A percentile compares a stretch with the other conserved stretches of the same genome.
phyloP scores from a whole-genome alignment of 345 rosid genomes.

The Xanthoceras sorbifolium region DNA sequence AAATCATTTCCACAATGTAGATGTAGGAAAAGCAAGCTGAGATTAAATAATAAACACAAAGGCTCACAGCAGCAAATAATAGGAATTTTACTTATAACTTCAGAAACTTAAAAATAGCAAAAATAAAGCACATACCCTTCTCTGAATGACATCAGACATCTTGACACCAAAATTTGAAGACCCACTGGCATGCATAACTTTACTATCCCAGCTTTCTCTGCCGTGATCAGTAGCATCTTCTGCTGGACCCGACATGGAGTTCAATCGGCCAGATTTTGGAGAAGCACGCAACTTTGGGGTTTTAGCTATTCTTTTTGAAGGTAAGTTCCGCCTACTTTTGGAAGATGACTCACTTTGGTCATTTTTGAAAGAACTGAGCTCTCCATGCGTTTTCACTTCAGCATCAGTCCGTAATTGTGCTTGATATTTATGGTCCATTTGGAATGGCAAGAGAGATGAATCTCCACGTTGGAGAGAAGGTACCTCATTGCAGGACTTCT shows the following conservation, averaged over 20 bases:
- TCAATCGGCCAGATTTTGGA: constrained; percentile 70
- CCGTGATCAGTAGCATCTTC: constrained; percentile 60
- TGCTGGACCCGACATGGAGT: constrained; percentile 46
- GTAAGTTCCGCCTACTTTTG: constrained; percentile 58
- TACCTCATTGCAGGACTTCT: constrained; percentile 51
- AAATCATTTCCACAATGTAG: not conserved
- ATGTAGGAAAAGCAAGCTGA: not conserved
- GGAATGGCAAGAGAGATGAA: constrained; percentile 50
- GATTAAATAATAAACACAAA: not conserved
- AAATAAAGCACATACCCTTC: constrained; percentile 61
- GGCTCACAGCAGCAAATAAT: not conserved
- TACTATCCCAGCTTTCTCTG: constrained; percentile 71
- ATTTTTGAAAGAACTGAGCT: constrained; percentile 52
- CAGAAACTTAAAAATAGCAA: not conserved
- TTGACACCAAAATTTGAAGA: constrained; percentile 50
- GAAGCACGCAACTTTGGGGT: constrained; percentile 66
- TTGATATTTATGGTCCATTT: constrained; percentile 63
- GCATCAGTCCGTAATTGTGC: constrained; percentile 55
- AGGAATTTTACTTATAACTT: not conserved
- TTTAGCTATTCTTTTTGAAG: constrained; percentile 66
- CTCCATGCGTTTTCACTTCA: constrained; percentile 43
- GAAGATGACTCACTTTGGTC: constrained; percentile 71
- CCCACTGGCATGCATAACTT: constrained; percentile 49
- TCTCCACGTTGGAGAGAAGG: constrained; percentile 57
- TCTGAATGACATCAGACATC: constrained; percentile 81